A percentile compares a stretch with the other conserved stretches of the same genome.
phyloP scores from a whole-genome alignment of 345 rosid genomes.

The Geranium brycei region DNA sequence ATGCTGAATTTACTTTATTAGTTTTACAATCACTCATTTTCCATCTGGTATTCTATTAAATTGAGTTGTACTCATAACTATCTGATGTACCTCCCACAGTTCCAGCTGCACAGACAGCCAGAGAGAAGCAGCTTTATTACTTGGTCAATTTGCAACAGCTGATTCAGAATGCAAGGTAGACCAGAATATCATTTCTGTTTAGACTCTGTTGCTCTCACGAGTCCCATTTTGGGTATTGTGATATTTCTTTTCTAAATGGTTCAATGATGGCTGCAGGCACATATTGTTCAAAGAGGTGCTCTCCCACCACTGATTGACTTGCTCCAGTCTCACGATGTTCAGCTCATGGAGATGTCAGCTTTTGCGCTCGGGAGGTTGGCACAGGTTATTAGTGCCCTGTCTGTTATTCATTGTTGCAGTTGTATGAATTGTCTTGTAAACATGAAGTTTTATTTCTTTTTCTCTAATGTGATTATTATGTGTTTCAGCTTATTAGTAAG shows the following conservation, averaged over 20 bases:
- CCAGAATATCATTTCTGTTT: neutral
- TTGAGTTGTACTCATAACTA: neutral
- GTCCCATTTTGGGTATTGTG: too few species aligned
- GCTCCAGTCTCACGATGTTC: constrained; percentile 52
- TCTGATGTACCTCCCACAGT: constrained; percentile 20
- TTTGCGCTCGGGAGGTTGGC: constrained; percentile 80
- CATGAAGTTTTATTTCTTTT: neutral
- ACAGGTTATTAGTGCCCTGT: constrained; percentile 33
- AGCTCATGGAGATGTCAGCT: constrained; percentile 66
- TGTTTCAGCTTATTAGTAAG: neutral
- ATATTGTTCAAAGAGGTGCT: constrained; percentile 74
- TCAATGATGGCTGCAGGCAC: constrained; percentile 36
- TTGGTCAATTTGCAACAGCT: constrained; percentile 75
- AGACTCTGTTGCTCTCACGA: neutral
- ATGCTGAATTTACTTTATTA: constrained; percentile 8
- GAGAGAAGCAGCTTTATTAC: constrained; percentile 64
- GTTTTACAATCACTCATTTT: neutral
- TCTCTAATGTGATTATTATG: neutral
- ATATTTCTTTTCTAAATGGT: neutral
- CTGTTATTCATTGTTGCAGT: neutral
- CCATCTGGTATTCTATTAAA: neutral
- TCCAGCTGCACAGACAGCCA: constrained; percentile 57
- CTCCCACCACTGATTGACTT: constrained; percentile 51
- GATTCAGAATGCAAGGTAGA: constrained; percentile 73
- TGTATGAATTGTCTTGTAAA: neutral